These are phyloP conservation scores for Fraxinus paxiana DNA, from an alignment of 305 asterid genomes.

Conservation along the genomic window DNA sequence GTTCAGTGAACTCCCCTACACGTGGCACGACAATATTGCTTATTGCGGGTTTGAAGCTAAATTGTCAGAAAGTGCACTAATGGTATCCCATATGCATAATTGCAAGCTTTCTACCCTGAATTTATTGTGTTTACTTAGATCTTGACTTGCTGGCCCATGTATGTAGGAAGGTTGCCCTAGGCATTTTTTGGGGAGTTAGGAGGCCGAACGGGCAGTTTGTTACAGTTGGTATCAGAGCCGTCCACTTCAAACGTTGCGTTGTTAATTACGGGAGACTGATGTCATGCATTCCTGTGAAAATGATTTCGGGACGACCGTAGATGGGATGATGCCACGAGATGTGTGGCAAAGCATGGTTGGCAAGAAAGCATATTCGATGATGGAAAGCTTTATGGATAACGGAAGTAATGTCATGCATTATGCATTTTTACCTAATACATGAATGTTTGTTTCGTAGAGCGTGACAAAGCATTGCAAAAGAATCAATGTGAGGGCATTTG, in stretches of 20 bases:
- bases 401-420: background rate
- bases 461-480: background rate
- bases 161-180: background rate
- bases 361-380: background rate
- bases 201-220: too few species aligned
- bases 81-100: background rate
- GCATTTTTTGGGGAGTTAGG: too few species aligned
- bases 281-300: too few species aligned
- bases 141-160: background rate
- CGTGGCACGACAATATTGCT: background rate
- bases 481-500: background rate
- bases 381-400: too few species aligned
- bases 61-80: background rate
- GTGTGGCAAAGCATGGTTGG: background rate
- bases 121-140: background rate
- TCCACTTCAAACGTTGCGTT: background rate
- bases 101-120: background rate
- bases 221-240: too few species aligned
- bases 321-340: too few species aligned
- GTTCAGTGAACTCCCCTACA: background rate
- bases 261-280: background rate
- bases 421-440: background rate
- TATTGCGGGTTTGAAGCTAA: too few species aligned
- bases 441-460: background rate
- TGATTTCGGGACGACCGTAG: too few species aligned